Evolutionary conservation across 176 grass and related monocot genomes (phyloP).

Genomic region (Paspalum vaginatum): DNA sequence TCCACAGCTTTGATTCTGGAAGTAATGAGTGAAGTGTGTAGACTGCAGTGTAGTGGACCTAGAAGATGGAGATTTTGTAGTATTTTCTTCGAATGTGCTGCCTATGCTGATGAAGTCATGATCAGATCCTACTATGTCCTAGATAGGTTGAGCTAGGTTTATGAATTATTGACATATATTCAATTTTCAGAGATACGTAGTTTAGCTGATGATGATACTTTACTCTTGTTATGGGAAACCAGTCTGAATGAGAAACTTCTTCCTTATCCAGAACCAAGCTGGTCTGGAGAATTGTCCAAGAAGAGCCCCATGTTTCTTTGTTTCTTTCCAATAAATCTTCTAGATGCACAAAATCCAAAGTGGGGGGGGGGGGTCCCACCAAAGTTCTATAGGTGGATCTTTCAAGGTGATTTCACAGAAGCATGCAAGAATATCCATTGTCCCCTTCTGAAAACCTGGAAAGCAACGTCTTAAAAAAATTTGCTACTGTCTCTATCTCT

Average conservation of each 20-base stretch:
- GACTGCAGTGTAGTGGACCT: neutral
- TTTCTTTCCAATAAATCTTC: constrained; percentile 20
- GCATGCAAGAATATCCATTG: constrained; percentile 23
- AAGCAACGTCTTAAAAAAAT: constrained; percentile 29
- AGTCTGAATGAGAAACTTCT: neutral
- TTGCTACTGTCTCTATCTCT: neutral
- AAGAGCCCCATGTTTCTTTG: constrained; percentile 32
- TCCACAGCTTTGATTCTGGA: neutral
- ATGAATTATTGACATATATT: too few relatives aligned
- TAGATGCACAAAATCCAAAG: constrained; percentile 28
- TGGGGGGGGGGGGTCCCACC: neutral
- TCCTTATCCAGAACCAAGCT: constrained; percentile 17
- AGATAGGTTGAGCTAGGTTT: too few relatives aligned
- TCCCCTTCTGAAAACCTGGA: constrained; percentile 20
- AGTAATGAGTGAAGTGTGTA: constrained; percentile 1
- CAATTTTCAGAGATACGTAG: too few relatives aligned
- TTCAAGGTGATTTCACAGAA: constrained; percentile 1
- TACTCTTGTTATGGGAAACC: constrained; percentile 9
- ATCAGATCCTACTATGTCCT: neutral
- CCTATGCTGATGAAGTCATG: neutral
- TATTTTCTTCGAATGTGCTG: neutral
- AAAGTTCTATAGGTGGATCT: constrained; percentile 37
- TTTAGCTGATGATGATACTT: neutral
- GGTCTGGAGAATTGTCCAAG: constrained; percentile 28
- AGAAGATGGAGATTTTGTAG: neutral